These are phyloP conservation scores for Pulveroboletus frians DNA, from an alignment of 768 basidiomycete species.

Conservation along the genomic window DNA sequence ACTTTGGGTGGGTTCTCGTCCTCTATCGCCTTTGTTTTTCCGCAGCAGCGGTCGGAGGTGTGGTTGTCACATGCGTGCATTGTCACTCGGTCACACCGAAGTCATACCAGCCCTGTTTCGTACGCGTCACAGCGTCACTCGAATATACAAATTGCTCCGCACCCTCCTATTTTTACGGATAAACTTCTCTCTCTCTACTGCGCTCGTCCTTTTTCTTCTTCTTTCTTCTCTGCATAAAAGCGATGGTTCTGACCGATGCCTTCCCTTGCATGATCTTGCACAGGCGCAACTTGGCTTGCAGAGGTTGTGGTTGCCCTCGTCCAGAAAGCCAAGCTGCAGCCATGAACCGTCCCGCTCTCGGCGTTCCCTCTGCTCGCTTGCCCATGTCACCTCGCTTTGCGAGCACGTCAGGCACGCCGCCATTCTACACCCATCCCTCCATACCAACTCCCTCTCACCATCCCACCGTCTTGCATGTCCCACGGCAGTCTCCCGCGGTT, in stretches of 20 bases:
- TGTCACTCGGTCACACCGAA: not conserved
- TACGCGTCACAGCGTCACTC: conserved; percentile 15
- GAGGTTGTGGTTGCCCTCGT: conserved; percentile 68
- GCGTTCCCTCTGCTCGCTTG: conserved; percentile 19
- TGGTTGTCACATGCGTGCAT: conserved; percentile 1
- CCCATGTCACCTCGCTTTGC: conserved; percentile 26
- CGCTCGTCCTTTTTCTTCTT: not conserved
- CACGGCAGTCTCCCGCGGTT: conserved; percentile 27
- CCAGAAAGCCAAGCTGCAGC: conserved; percentile 32
- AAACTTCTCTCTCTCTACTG: not conserved
- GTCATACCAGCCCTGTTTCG: conserved; percentile 6
- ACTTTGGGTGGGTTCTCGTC: conserved; percentile 66
- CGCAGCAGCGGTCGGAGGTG: not conserved
- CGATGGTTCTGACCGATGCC: conserved; percentile 41
- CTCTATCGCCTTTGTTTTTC: conserved; percentile 7
- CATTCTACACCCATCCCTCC: conserved; percentile 15
- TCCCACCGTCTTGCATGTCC: conserved; percentile 14
- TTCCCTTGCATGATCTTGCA: conserved; percentile 47
- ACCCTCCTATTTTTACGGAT: conserved; percentile 26
- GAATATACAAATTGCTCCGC: conserved; percentile 23
- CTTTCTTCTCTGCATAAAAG: conserved; percentile 12
- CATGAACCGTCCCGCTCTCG: conserved; percentile 28
- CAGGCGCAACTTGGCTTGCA: conserved; percentile 74
- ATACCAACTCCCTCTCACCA: conserved; percentile 32
- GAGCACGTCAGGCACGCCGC: conserved; percentile 10